These are phyloP conservation scores for Penicillium concentricum DNA, from an alignment of 2,329 filamentous ascomycete genomes.

Conservation along the genomic window DNA sequence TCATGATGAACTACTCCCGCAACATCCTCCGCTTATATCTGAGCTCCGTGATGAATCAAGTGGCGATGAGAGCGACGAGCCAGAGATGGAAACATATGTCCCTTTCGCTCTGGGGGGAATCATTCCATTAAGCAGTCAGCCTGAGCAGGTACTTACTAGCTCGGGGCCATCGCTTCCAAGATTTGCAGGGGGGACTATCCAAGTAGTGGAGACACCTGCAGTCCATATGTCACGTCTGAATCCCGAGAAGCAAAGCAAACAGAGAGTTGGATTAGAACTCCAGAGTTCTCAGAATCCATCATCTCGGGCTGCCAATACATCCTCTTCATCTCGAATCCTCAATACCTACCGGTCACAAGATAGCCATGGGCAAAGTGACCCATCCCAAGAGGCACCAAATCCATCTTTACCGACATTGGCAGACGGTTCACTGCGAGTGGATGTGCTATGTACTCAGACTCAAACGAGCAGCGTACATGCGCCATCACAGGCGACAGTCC, in stretches of 20 bases:
- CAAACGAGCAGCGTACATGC: conserved; percentile 20
- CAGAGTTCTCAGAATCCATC: conserved; percentile 15
- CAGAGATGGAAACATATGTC: conserved; percentile 38
- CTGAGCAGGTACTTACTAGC: conserved; percentile 22
- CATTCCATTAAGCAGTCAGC: conserved; percentile 26
- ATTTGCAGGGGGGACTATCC: conserved; percentile 22
- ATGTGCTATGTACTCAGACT: conserved; percentile 26
- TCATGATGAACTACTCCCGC: background rate
- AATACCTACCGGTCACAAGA: conserved; percentile 34
- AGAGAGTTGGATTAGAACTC: background rate
- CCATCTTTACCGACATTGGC: conserved; percentile 1
- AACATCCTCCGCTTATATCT: too few relatives aligned
- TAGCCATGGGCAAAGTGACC: conserved; percentile 12
- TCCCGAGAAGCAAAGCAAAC: background rate
- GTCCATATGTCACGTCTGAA: conserved; percentile 10
- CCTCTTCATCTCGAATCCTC: conserved; percentile 35
- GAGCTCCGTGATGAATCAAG: conserved; percentile 8
- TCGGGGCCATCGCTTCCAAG: conserved; percentile 23
- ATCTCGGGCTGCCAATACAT: conserved; percentile 27
- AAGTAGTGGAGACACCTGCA: conserved; percentile 35
- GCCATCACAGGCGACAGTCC: conserved; percentile 14
- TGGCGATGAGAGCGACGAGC: conserved; percentile 32
- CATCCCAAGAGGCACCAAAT: conserved; percentile 18
- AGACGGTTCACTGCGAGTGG: conserved; percentile 4
- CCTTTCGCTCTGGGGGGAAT: conserved; percentile 29